These are phyloP conservation scores for Ceratocystiopsis brevicomis DNA, from an alignment of 2,329 filamentous ascomycete species.

Conservation along the genomic window DNA sequence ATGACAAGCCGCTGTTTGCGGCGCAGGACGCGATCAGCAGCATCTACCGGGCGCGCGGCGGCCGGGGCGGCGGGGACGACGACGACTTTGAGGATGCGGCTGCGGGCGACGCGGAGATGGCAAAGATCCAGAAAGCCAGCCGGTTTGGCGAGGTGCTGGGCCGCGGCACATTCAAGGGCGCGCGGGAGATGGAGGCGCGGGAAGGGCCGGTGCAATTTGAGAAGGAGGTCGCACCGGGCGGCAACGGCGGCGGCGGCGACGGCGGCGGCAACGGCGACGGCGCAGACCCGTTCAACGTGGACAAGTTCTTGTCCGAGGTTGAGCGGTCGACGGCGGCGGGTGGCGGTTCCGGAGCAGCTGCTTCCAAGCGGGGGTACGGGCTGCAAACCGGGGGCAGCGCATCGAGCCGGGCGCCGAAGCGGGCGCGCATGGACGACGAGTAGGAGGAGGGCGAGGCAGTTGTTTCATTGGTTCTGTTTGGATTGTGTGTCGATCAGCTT, in stretches of 20 bases:
- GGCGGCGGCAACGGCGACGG: neutral
- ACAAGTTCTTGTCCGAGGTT: constrained; percentile 76
- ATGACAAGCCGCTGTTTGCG: constrained; percentile 92
- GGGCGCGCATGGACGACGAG: constrained; percentile 56
- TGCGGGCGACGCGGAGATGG: constrained; percentile 64
- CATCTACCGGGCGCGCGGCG: constrained; percentile 71
- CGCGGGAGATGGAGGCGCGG: constrained; percentile 63
- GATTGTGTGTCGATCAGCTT: too few relatives aligned
- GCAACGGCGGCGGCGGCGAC: neutral
- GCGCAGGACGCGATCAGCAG: constrained; percentile 87
- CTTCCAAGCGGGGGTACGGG: constrained; percentile 55
- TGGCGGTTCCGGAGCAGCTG: neutral
- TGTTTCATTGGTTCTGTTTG: too few relatives aligned
- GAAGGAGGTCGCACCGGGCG: constrained; percentile 37
- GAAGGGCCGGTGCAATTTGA: constrained; percentile 94
- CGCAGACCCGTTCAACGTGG: constrained; percentile 77
- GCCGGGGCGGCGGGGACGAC: constrained; percentile 55
- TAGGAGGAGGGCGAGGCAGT: constrained; percentile 12
- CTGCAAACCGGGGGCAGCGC: constrained; percentile 45
- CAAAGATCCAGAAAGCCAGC: constrained; percentile 67
- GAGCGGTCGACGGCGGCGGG: constrained; percentile 25
- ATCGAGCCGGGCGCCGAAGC: constrained; percentile 41
- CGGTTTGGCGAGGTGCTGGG: constrained; percentile 76
- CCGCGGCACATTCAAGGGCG: constrained; percentile 77
- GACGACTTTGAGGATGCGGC: constrained; percentile 62